phyloP scores from a whole-genome alignment of 2,329 filamentous ascomycete genomes.

The Daldinia sp. region DNA sequence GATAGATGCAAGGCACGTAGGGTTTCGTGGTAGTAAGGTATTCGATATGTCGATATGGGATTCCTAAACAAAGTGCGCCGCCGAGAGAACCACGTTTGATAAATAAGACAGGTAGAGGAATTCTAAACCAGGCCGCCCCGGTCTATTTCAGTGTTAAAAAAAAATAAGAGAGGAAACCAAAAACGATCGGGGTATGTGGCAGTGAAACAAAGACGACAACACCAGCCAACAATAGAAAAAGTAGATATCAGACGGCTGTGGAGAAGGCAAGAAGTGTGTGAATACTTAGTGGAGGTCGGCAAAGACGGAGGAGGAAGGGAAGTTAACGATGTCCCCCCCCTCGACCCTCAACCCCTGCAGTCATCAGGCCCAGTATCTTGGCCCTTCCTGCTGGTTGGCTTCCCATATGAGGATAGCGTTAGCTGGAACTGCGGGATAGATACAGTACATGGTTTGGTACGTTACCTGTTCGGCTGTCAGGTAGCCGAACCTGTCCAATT shows the following conservation, averaged over 20 bases:
- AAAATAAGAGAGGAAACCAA: slow-evolving; percentile 39
- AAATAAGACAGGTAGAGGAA: slow-evolving; percentile 47
- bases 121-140: slow-evolving; percentile 44
- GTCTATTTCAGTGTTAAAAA: slow-evolving; percentile 37
- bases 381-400: slow-evolving; percentile 33
- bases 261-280: slow-evolving; percentile 34
- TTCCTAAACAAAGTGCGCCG: slow-evolving; percentile 50
- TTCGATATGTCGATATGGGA: slow-evolving; percentile 47
- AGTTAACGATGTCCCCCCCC: slow-evolving; percentile 19
- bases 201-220: slow-evolving; percentile 29
- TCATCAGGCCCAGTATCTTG: slow-evolving; percentile 25
- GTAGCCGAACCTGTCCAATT: slow-evolving; percentile 26
- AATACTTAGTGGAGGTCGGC: slow-evolving; percentile 37
- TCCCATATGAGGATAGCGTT: slow-evolving; percentile 42
- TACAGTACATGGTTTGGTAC: slow-evolving; percentile 19
- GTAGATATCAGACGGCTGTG: slow-evolving; percentile 33
- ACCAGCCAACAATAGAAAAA: slow-evolving; percentile 28
- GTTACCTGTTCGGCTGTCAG: slow-evolving; percentile 25
- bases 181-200: slow-evolving; percentile 35
- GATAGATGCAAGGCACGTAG: slow-evolving; percentile 49
- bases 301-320: slow-evolving; percentile 30
- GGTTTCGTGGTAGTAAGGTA: slow-evolving; percentile 42
- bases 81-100: slow-evolving; percentile 43
- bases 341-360: slow-evolving; percentile 26
- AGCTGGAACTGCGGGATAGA: slow-evolving; percentile 17